phyloP scores from a whole-genome alignment of 2,329 filamentous ascomycete genomes.

The Penicillium palitans region DNA sequence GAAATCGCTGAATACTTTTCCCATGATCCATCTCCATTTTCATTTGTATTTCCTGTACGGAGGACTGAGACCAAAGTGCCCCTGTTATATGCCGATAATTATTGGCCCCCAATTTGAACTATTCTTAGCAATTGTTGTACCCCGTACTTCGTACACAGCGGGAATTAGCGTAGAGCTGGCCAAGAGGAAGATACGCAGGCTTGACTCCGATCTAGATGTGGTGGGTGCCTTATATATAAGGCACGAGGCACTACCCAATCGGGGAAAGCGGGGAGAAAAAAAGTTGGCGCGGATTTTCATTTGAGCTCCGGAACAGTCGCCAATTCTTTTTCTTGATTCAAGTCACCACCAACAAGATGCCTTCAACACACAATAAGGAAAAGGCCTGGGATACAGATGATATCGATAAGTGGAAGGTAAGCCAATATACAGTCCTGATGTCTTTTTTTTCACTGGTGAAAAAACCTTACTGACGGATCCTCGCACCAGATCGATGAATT shows the following conservation, averaged over 20 bases:
- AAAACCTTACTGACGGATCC: not conserved
- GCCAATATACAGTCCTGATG: not conserved
- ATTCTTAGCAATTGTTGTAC: not conserved
- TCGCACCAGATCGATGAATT: conserved; percentile 71
- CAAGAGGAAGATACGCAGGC: not conserved
- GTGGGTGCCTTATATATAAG: conserved; percentile 1
- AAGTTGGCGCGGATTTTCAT: conserved; percentile 30
- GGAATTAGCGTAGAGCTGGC: not conserved
- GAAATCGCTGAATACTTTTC: not conserved
- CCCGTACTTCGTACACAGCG: not conserved
- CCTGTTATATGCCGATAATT: not conserved
- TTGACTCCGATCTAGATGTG: not conserved
- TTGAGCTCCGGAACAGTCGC: conserved; percentile 20
- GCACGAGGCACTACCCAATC: conserved; percentile 15
- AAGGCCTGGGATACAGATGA: conserved; percentile 97
- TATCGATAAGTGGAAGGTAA: conserved; percentile 91
- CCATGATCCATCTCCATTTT: not conserved
- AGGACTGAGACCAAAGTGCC: not conserved
- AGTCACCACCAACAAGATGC: conserved; percentile 58
- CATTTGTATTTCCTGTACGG: not conserved
- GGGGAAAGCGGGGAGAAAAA: conserved; percentile 30
- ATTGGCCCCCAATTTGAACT: not conserved
- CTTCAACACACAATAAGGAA: conserved; percentile 82
- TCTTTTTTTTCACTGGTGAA: not conserved
- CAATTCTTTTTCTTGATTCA: conserved; percentile 9